These are phyloP conservation scores for Fusarium agapanthi DNA, from an alignment of 2,329 filamentous ascomycete species.

Conservation along the genomic window DNA sequence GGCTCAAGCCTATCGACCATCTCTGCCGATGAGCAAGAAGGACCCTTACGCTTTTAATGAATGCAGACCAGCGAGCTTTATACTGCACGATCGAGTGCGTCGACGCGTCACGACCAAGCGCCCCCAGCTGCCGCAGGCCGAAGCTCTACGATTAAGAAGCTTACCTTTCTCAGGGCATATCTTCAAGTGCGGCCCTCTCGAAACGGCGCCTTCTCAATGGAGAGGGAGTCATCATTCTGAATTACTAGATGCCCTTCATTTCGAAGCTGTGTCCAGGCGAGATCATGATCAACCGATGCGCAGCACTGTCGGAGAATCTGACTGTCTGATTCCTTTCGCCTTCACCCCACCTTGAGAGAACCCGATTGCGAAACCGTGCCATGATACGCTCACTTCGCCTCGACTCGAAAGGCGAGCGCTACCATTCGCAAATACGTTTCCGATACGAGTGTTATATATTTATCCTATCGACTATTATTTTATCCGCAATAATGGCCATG, in stretches of 20 bases:
- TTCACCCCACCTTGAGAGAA: not conserved
- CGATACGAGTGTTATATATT: too few relatives aligned
- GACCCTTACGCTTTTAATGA: not conserved
- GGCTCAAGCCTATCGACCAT: not conserved
- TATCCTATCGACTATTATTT: not conserved
- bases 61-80: too few relatives aligned
- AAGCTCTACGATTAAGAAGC: not conserved
- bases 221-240: not conserved
- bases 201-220: too few relatives aligned
- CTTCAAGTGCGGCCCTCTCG: not conserved
- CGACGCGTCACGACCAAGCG: not conserved
- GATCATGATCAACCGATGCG: too few relatives aligned
- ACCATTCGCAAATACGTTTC: not conserved
- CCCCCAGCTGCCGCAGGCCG: not conserved
- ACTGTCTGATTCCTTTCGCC: not conserved
- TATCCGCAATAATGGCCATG: not conserved
- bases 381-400: not conserved
- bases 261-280: not conserved
- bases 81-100: not conserved
- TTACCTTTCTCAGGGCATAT: not conserved
- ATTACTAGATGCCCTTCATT: not conserved
- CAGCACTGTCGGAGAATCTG: not conserved
- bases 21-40: not conserved
- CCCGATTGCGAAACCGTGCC: not conserved
- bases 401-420: not conserved